These are phyloP conservation scores for Alternaria sp. DNA, from an alignment of 2,329 filamentous ascomycete genomes.

Conservation along the genomic window DNA sequence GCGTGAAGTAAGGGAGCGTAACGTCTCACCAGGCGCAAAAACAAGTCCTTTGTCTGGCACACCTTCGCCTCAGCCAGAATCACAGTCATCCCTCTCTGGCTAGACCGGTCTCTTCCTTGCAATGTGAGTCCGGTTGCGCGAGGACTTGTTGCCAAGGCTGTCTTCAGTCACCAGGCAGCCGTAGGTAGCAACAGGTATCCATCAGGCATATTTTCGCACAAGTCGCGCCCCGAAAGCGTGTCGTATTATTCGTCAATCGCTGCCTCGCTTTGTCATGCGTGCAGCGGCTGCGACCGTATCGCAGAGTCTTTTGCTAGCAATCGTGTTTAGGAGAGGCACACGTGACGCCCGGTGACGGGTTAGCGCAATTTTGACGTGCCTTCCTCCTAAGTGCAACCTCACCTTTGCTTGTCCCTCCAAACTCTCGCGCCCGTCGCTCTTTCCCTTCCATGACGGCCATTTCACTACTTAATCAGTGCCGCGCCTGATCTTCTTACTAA, in stretches of 20 bases:
- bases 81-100: conserved; percentile 4
- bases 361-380: conserved; percentile 17
- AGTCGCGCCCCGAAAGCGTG: conserved; percentile 2
- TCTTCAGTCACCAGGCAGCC: conserved; percentile 37
- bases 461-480: conserved; percentile 41
- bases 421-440: conserved; percentile 27
- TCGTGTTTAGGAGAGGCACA: conserved; percentile 9
- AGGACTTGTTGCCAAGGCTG: conserved; percentile 21
- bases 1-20: background rate
- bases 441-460: conserved; percentile 37
- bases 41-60: background rate
- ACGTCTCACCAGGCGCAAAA: background rate
- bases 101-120: conserved; percentile 3
- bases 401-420: conserved; percentile 22
- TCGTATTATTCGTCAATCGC: conserved; percentile 20
- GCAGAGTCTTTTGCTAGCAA: conserved; percentile 4
- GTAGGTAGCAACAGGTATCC: conserved; percentile 35
- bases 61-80: background rate
- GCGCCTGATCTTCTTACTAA: conserved; percentile 25
- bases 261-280: conserved; percentile 16
- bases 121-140: conserved; percentile 11
- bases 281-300: background rate
- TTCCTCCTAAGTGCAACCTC: conserved; percentile 23
- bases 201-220: conserved; percentile 22
- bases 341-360: conserved; percentile 22